Evolutionary conservation across 345 rosid species (phyloP), one percentile per base, ranked within the genome.

Genomic region (Litchi chinensis): DNA sequence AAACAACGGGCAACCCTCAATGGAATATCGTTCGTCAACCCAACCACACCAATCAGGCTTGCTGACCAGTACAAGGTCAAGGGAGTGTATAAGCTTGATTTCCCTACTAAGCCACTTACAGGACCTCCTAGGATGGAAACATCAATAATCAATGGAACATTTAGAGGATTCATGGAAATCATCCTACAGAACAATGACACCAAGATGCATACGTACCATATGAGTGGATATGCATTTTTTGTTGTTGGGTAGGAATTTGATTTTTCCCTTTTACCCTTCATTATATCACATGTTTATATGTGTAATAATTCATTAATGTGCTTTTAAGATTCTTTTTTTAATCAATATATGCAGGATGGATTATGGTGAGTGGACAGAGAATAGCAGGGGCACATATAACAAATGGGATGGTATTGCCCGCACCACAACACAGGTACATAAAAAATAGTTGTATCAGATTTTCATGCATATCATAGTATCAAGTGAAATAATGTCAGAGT

Each of bases 331-430:
- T 57, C 41, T 40, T 11, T 70, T 71, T 65, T 69, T 60, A 18
- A 76, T 80, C 41, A n/a, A 44, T 71, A 63, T 22, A 72, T 86
- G 83, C 86, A 96, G 98, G 77, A 94, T 97, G 99, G 99, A 97
- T 81, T 94, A 87, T 64, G 99, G 99, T 52, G 98, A 94, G 73
- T 97, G 98, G 99, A 87, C 97, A 13, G 96, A 97, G 66, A 92
- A 89, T 80, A 94, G 99, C 89, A 89, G 98, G 82, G 98, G 98
- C 43, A 94, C 98, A 60, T 97, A 97, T 82, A 97, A 97, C 79
- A 97, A 97, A 84, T 97, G 98, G 98, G 99, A 94, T 76, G 98
- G 98, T 39, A 93, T 97, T 63, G 98, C 99, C 13, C 97, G 99
- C 15, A 65, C 91, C 15, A 94, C 99, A 39, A 81, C 86, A 82